These are phyloP conservation scores for Chlorella sp. DNA, from an alignment of 139 green algal species.

Conservation along the genomic window DNA sequence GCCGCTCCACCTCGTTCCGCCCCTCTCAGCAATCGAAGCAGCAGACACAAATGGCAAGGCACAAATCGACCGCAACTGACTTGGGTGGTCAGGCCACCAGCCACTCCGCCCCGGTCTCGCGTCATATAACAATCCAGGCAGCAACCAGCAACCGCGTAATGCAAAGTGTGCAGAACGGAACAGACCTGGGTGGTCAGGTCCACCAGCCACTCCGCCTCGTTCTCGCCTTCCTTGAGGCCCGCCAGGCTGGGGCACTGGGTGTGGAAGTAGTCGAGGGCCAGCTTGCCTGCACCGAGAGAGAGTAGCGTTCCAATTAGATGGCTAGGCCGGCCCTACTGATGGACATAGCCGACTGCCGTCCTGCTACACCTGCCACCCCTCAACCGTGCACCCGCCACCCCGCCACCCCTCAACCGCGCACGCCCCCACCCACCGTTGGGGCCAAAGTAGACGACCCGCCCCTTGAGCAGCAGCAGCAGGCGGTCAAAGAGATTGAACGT, in stretches of 20 bases:
- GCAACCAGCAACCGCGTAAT: too few relatives aligned
- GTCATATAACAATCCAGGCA: too few relatives aligned
- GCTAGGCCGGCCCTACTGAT: neutral
- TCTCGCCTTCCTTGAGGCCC: conserved; percentile 42
- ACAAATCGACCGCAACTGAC: conserved; percentile 51
- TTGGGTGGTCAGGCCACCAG: too few relatives aligned
- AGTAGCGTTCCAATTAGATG: neutral
- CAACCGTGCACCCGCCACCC: neutral
- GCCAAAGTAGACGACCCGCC: conserved; percentile 65
- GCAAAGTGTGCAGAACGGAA: too few relatives aligned
- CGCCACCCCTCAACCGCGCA: neutral
- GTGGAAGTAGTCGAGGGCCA: conserved; percentile 56
- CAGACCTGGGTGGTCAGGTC: conserved; percentile 57
- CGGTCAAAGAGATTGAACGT: conserved; percentile 72
- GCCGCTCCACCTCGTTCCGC: conserved; percentile 63
- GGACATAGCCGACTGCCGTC: neutral
- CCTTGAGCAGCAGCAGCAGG: conserved; percentile 64
- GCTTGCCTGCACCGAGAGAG: conserved; percentile 21
- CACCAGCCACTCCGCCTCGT: conserved; percentile 64
- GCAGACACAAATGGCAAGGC: conserved; percentile 30
- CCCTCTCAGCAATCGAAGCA: conserved; percentile 20
- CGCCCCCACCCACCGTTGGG: conserved; percentile 33
- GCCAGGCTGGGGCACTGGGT: conserved; percentile 23
- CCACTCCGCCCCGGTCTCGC: too few relatives aligned
- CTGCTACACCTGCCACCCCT: neutral